Base-by-base conservation (phyloP, 805 yeast species). In the Kockiozyma suomiensis region DNA sequence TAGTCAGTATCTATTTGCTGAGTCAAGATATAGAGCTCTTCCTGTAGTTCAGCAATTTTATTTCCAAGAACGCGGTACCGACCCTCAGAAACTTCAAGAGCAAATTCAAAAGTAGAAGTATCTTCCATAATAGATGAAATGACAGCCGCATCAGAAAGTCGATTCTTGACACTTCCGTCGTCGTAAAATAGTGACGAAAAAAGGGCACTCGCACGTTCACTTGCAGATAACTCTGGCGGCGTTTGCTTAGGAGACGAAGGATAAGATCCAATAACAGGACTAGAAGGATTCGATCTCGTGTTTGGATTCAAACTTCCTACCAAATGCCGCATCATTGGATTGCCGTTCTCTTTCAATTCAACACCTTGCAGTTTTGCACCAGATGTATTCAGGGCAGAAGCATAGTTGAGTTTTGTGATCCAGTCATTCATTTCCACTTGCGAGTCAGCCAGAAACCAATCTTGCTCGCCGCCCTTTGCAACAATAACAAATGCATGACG, bases 351-450 rank as follows among this genome's bases (percentile, higher is more conserved):
- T 2, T 40, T 19, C 47, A 57, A 40, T 32, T 43, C 55, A 12
- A 53, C 57, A 13, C 63, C 67, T 19, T 56, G 59, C 21, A 64
- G 37, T 21, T 54, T 54, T 7, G 73, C 51, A 6, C 64, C 60
- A 52, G 79, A 77, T 1, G 79, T 72, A 38, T 77, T 78, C 56
- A 82, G 70, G 0, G 85, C 77, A 0, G 85, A 78, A 6, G 82
- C 74, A 64, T 76, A 79, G 64, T 85, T 84, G 67, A 85, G 81
- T 6, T 81, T 71, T 35, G 75, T 76, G 41, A 85, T 78, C 92
- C 92, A 87, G 23, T 81, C 80, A n/a, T 72, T 68, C 72, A 81
- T 73, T 42, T 84, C 88, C 23, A 72, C 72, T n/a, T 70, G 69
- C 23, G 74, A 73, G 5, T 69, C 72, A 13, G 84, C 82, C 74